phyloP scores from a whole-genome alignment of 257 asterid genomes.

The Plantago elongata region DNA sequence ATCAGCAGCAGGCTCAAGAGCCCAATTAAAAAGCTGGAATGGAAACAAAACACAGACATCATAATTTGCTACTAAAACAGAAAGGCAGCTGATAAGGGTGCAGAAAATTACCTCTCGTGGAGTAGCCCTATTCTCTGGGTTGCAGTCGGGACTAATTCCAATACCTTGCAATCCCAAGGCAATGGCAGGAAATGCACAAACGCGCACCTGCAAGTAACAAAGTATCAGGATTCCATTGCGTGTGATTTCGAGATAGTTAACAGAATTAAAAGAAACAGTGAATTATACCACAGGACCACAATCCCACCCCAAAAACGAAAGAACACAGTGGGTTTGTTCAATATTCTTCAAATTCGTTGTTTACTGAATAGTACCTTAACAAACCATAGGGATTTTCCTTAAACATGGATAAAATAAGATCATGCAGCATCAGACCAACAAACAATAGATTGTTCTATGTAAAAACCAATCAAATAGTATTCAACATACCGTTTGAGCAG shows the following conservation, averaged over 20 bases:
- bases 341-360: too few relatives aligned
- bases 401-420: too few relatives aligned
- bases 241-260: too few relatives aligned
- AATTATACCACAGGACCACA: too few relatives aligned
- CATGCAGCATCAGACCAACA: background rate
- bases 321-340: too few relatives aligned
- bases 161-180: slow-evolving; percentile 70
- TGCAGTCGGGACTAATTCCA: slow-evolving; percentile 93
- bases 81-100: background rate
- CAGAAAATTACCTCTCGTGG: slow-evolving; percentile 63
- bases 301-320: too few relatives aligned
- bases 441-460: background rate
- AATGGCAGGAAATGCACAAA: slow-evolving; percentile 89
- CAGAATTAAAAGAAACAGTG: too few relatives aligned
- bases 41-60: background rate
- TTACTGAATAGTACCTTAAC: too few relatives aligned
- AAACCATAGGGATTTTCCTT: too few relatives aligned
- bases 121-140: slow-evolving; percentile 74
- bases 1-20: slow-evolving; percentile 94
- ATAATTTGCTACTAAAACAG: background rate
- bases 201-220: slow-evolving; percentile 54
- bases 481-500: slow-evolving; percentile 60
- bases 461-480: background rate
- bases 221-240: background rate
- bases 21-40: slow-evolving; percentile 87